Percentiles rank a stretch among this genome's conserved stretches.
These are phyloP conservation scores for Talaromyces nanjingensis DNA, from an alignment of 495 filamentous ascomycete genomes.

Conservation along the genomic window DNA sequence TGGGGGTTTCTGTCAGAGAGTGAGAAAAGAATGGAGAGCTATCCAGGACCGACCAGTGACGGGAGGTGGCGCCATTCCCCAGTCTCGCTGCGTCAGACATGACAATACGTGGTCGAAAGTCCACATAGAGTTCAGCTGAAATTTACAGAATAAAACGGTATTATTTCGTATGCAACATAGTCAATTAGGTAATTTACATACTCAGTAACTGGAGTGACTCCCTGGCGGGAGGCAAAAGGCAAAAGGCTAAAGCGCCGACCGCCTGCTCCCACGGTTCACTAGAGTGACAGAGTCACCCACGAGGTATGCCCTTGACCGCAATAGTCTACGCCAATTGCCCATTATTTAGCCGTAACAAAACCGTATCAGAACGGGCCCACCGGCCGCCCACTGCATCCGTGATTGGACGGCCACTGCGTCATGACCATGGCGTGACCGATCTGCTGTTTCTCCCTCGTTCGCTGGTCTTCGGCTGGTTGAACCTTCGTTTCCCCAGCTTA, in stretches of 20 bases:
- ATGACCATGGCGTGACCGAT: conserved; percentile 7
- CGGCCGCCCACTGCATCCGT: not conserved
- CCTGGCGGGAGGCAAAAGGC: not conserved
- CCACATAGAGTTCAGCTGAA: not conserved
- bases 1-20: not conserved
- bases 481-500: conserved; percentile 4
- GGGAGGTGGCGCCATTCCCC: conserved; percentile 2
- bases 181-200: not conserved
- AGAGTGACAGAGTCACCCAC: not conserved
- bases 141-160: not conserved
- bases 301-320: conserved; percentile 1
- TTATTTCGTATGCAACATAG: not conserved
- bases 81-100: not conserved
- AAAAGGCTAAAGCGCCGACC: not conserved
- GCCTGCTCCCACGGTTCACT: not conserved
- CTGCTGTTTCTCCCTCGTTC: conserved; percentile 9
- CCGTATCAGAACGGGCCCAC: conserved; percentile 7
- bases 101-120: conserved; percentile 1
- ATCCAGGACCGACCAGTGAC: not conserved
- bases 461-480: conserved; percentile 1
- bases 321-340: not conserved
- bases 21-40: not conserved
- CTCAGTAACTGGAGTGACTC: not conserved
- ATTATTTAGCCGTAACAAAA: conserved; percentile 6
- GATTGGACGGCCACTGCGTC: not conserved